Evolutionary conservation across 2,329 filamentous ascomycete species (phyloP), one percentile per base, ranked within the genome.

Genomic region (Fusarium avenaceum): DNA sequence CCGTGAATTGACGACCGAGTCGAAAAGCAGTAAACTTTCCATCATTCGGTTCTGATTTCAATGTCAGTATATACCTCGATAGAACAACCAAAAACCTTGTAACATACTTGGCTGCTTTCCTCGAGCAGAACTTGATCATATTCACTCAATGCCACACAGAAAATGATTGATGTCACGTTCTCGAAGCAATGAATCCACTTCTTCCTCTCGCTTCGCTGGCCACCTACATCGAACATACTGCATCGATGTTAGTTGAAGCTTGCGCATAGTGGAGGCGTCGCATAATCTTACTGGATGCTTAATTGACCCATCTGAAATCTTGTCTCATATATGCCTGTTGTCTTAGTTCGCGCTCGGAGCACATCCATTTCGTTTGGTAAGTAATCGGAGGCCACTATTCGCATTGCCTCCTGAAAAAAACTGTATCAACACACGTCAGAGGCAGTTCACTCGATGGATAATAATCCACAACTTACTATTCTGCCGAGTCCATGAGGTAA

Each of bases 111-210:
- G 77, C 95, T 97, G 81, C 93, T 97, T 81, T 98, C 96, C 81
- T 99, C 96, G 40, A 99, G 85, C 54, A 99, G 84, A 7, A 97
- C 95, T 81, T 99, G 96, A 76, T 99, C 96, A 79, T 99, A 99
- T 81, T 99, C 96, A 83, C 94, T 98, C 73, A 99, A 83, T 17
- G 96, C 96, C 65, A 99, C 96, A 77, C 96, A 99, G 81, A 99
- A 99, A 72, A 99, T 99, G 80, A 99, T 99, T 6, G 96, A 98
- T 43, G 96, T 99, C 75, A 99, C 96, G 75, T 98, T 98, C 80
- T 99, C 96, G 80, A 99, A 99, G 83, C 96, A 99, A 82, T 99
- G 96, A 77, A 99, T 99, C 96, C 96, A 99, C 83, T 99, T 99
- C 85, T 99, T 99, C 67, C 96, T 89, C 81, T 99, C 96, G 79